These are phyloP conservation scores for Nelumbo lutea DNA, from an alignment of 164 flowering plant genomes.

Conservation along the genomic window DNA sequence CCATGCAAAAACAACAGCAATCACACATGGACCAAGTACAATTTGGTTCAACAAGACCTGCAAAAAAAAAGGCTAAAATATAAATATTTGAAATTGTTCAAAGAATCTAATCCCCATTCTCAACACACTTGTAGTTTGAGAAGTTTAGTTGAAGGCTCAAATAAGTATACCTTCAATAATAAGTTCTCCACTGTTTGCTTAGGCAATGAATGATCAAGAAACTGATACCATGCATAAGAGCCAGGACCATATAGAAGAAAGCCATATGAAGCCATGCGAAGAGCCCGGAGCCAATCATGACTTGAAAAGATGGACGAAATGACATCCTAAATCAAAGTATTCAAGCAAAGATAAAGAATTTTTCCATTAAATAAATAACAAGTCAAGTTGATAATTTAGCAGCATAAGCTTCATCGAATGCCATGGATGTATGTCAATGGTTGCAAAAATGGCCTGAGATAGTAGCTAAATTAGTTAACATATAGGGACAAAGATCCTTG, in stretches of 20 bases:
- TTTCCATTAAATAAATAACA: conserved; percentile 2
- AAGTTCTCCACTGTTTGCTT: conserved; percentile 54
- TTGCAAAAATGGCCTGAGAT: neutral
- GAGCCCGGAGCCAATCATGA: conserved; percentile 87
- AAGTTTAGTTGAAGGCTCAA: neutral
- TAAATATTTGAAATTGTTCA: neutral
- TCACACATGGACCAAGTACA: conserved; percentile 82
- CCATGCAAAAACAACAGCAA: conserved; percentile 96
- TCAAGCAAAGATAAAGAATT: conserved; percentile 10
- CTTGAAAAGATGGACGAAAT: conserved; percentile 27
- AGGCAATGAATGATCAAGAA: conserved; percentile 65
- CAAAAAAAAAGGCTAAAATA: conserved; percentile 7
- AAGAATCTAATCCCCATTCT: neutral
- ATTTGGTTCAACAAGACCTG: conserved; percentile 86
- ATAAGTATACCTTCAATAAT: conserved; percentile 53
- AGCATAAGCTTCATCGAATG: neutral
- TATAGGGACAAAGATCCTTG: too few species aligned
- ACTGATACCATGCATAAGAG: conserved; percentile 91
- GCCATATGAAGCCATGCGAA: conserved; percentile 87
- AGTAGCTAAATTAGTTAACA: too few species aligned
- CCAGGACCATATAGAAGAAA: conserved; percentile 96
- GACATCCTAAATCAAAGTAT: conserved; percentile 34
- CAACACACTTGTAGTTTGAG: neutral
- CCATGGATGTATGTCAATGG: neutral
- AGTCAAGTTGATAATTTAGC: neutral